phyloP scores from a whole-genome alignment of 2,329 filamentous ascomycete species.

The Microdochium nivale region DNA sequence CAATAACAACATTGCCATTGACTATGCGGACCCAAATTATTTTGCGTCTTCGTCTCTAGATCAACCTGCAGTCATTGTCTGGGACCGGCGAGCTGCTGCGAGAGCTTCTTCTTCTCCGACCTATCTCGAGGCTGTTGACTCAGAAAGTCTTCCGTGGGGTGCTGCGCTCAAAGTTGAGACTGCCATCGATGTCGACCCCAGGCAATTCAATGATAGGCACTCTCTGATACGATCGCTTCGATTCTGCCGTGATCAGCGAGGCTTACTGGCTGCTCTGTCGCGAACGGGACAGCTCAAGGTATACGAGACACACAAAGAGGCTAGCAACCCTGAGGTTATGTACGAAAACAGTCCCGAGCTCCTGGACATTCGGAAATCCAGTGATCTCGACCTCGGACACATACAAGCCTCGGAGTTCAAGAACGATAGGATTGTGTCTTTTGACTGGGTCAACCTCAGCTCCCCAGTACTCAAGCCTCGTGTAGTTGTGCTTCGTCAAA shows the following conservation, averaged over 20 bases:
- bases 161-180: conserved; percentile 48
- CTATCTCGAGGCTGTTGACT: conserved; percentile 50
- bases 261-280: conserved; percentile 52
- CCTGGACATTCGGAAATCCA: conserved; percentile 48
- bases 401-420: conserved; percentile 36
- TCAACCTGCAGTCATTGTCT: conserved; percentile 66
- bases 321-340: conserved; percentile 27
- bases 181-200: conserved; percentile 46
- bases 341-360: conserved; percentile 46
- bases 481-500: conserved; percentile 51
- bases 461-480: conserved; percentile 47
- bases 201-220: conserved; percentile 45
- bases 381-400: conserved; percentile 54
- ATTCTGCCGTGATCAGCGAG: conserved; percentile 54
- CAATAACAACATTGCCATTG: conserved; percentile 67
- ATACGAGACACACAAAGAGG: conserved; percentile 48
- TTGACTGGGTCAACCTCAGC: conserved; percentile 57
- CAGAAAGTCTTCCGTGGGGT: conserved; percentile 55
- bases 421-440: conserved; percentile 55
- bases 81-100: conserved; percentile 62
- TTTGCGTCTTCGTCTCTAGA: conserved; percentile 74
- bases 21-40: conserved; percentile 74
- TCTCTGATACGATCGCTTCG: conserved; percentile 54
- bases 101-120: conserved; percentile 41
- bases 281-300: conserved; percentile 56